Evolutionary conservation across 2,329 filamentous ascomycete species (phyloP).

Genomic region (Rutstroemia sp.): DNA sequence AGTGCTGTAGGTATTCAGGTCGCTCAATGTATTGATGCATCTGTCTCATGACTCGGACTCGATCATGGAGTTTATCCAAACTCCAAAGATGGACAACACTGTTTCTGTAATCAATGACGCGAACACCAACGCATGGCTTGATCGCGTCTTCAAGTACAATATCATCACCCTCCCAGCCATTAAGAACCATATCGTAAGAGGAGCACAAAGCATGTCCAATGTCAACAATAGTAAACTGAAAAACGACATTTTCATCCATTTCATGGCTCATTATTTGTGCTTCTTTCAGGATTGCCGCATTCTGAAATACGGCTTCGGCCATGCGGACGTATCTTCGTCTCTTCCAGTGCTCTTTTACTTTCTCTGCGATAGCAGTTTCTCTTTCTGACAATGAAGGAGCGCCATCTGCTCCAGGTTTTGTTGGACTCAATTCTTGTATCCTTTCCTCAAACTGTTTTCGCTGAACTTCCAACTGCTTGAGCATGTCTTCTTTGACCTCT

Average conservation of each 20-base stretch:
- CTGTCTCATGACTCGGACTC: constrained; percentile 88
- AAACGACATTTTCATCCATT: constrained; percentile 85
- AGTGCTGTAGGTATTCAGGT: constrained; percentile 88
- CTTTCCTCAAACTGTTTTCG: constrained; percentile 79
- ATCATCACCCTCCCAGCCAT: constrained; percentile 81
- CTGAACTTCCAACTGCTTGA: constrained; percentile 75
- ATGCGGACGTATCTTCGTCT: constrained; percentile 84
- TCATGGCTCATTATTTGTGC: constrained; percentile 97
- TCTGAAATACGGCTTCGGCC: constrained; percentile 84
- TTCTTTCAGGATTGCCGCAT: constrained; percentile 84
- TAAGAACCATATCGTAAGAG: constrained; percentile 93
- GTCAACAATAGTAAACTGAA: constrained; percentile 91
- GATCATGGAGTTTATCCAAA: constrained; percentile 79
- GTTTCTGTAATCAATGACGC: constrained; percentile 86
- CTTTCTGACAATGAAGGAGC: constrained; percentile 49
- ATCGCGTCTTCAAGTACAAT: constrained; percentile 69
- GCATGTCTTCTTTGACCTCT: constrained; percentile 79
- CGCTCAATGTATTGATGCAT: constrained; percentile 95
- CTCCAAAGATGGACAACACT: constrained; percentile 89
- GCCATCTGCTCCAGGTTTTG: constrained; percentile 42
- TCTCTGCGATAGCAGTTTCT: constrained; percentile 64
- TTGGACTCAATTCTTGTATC: constrained; percentile 65
- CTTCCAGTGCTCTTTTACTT: constrained; percentile 67
- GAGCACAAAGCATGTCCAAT: constrained; percentile 82
- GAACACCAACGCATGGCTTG: constrained; percentile 85